Evolutionary conservation across 1,139 yeast genomes (phyloP).

Genomic region (Kodamaea suecica): DNA sequence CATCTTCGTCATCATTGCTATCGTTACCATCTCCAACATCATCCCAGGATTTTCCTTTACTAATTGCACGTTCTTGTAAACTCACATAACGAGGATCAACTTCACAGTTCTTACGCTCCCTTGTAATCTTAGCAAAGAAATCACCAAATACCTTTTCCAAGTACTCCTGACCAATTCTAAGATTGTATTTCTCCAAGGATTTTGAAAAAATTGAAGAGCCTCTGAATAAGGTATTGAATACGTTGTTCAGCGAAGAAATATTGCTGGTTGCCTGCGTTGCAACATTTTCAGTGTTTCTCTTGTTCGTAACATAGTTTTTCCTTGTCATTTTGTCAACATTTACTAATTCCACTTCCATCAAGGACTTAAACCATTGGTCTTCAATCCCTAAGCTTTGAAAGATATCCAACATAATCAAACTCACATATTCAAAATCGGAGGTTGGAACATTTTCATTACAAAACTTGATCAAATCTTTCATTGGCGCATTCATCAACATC

Average conservation of each 20-base stretch:
- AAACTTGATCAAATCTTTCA: constrained; percentile 48
- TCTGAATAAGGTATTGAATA: constrained; percentile 74
- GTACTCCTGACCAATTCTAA: constrained; percentile 76
- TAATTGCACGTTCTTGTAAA: constrained; percentile 38
- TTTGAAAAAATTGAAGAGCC: constrained; percentile 83
- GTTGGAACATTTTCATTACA: constrained; percentile 42
- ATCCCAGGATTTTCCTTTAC: constrained; percentile 24
- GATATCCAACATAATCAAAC: constrained; percentile 58
- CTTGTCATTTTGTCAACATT: constrained; percentile 46
- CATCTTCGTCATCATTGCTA: constrained; percentile 23
- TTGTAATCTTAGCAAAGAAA: constrained; percentile 56
- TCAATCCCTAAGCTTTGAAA: constrained; percentile 64
- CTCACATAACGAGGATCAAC: constrained; percentile 63
- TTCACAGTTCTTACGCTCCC: constrained; percentile 59
- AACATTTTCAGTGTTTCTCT: constrained; percentile 12
- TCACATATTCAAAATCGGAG: constrained; percentile 51
- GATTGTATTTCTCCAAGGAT: constrained; percentile 72
- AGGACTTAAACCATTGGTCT: constrained; percentile 63
- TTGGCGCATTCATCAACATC: constrained; percentile 51
- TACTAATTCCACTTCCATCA: constrained; percentile 63
- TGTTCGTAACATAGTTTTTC: constrained; percentile 33
- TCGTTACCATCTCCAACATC: constrained; percentile 17
- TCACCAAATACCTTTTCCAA: constrained; percentile 70
- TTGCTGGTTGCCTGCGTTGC: not conserved
- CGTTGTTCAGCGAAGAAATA: constrained; percentile 34